Base-by-base conservation (phyloP, 1,284 basidiomycete species). In the Cystobasidium sp. region DNA sequence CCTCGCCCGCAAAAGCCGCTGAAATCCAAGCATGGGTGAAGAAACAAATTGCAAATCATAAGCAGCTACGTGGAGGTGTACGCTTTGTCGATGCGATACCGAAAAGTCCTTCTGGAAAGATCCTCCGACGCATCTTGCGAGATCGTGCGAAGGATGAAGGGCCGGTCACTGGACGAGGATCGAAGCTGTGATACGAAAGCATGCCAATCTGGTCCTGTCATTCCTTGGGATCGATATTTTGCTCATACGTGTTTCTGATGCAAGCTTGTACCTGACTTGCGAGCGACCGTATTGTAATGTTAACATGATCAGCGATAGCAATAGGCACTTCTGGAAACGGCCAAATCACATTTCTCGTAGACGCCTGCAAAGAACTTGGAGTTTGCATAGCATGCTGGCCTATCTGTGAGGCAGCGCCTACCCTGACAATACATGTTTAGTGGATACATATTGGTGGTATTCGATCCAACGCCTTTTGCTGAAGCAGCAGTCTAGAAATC, bases 1-100 rank as follows among this genome's bases (percentile, higher is more conserved):
- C 55, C 49, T 52, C 51, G 63, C 53, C 4, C 71, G 79, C 58
- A 68, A 20, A 78, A 82, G 62, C 77, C 5, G 56, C 61, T 5
- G 76, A 78, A 44, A 80, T 84, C 47, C 68, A 80, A 58, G 74
- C 75, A 3, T 83, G 80, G 80, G 78, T 82, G 20, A 78, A 77
- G 0, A 73, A 63, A 18, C 78, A 80, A 59, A 80, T 83, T 6
- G 81, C 82, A 7, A 79, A 79, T 49, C 82, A 82, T 78, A 83
- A 83, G 76, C 78, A 80, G 24, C 76, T 83, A 8, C 73, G 81
- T 10, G 83, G 83, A 31, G 82, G 81, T 37, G 75, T 79, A 39
- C 61, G 63, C 4, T 44, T 80, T 49, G 64, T 81, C 37, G 78
- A 77, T 6, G 52, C 47, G 2, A 70, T 80, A 6, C 78, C 79